phyloP scores from a whole-genome alignment of 2,329 filamentous ascomycete species.

The Cladorrhinum sp. region DNA sequence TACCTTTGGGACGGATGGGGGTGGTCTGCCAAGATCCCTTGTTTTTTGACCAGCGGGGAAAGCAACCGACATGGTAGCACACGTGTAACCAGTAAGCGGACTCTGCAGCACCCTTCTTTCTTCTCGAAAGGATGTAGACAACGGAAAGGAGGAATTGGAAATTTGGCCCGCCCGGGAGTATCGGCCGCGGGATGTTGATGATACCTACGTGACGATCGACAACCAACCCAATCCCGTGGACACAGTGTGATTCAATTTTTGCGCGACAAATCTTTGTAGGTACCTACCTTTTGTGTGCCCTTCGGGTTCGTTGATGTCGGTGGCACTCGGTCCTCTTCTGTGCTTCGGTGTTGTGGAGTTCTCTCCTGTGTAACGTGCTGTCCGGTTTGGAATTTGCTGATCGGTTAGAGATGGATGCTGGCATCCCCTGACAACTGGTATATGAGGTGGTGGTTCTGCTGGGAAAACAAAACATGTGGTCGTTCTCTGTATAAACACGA shows the following conservation, averaged over 20 bases:
- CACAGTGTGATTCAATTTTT: too few relatives aligned
- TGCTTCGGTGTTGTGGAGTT: not conserved
- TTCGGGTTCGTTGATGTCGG: too few relatives aligned
- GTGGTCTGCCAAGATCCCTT: not conserved
- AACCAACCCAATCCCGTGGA: too few relatives aligned
- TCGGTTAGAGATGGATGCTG: not conserved
- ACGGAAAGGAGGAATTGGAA: too few relatives aligned
- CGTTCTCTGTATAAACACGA: not conserved
- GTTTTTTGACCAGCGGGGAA: not conserved
- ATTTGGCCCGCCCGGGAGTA: too few relatives aligned
- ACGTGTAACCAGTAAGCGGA: conserved; percentile 1
- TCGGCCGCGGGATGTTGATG: not conserved
- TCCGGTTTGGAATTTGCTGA: not conserved
- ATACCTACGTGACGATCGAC: too few relatives aligned
- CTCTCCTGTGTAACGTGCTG: not conserved
- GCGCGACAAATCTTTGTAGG: too few relatives aligned
- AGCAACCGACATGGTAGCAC: not conserved
- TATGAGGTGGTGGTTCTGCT: not conserved
- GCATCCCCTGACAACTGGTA: not conserved
- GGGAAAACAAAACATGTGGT: not conserved
- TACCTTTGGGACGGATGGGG: not conserved
- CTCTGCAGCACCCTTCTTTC: not conserved
- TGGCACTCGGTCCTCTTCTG: not conserved
- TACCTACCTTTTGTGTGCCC: too few relatives aligned
- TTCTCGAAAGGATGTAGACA: not conserved